Conservation (phyloP, 1,284 basidiomycete species). For the Jaminaea rosea region DNA sequence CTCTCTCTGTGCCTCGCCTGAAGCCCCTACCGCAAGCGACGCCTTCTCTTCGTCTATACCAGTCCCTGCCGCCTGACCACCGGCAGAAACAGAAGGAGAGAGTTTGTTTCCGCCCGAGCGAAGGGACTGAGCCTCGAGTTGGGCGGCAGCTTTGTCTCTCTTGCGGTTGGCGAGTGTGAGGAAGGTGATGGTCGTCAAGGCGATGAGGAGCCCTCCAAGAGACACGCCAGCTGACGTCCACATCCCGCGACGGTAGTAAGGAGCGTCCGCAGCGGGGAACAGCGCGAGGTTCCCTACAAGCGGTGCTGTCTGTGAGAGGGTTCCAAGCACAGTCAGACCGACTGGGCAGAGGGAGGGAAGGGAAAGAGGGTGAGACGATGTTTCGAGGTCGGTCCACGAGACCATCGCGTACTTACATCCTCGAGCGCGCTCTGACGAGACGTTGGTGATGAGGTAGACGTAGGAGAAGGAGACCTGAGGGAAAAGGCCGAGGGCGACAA, state of each 20-base stretch:
- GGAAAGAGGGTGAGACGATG: too few species aligned
- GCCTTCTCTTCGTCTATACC: background rate
- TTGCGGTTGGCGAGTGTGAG: constrained; percentile 19
- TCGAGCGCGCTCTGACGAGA: constrained; percentile 25
- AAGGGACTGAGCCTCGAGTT: background rate
- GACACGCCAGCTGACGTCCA: constrained; percentile 21
- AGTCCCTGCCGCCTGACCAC: background rate
- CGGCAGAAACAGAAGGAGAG: too few species aligned
- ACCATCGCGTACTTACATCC: too few species aligned
- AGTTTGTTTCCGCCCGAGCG: too few species aligned
- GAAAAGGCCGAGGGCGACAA: constrained; percentile 33
- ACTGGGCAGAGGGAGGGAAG: too few species aligned
- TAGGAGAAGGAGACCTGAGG: constrained; percentile 17
- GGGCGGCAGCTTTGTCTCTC: constrained; percentile 7
- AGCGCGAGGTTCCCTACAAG: constrained; percentile 27
- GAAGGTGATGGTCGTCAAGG: constrained; percentile 3
- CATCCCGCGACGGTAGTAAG: constrained; percentile 31
- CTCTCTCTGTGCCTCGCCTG: background rate
- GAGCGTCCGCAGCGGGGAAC: constrained; percentile 22
- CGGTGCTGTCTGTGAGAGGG: constrained; percentile 34
- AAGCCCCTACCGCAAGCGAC: background rate
- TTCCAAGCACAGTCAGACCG: constrained; percentile 29
- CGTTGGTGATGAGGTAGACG: constrained; percentile 30
- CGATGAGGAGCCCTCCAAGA: constrained; percentile 16
- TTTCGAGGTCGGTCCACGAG: too few species aligned